These are phyloP conservation scores for Sporothrix humicola DNA, from an alignment of 2,329 filamentous ascomycete species.

Conservation along the genomic window DNA sequence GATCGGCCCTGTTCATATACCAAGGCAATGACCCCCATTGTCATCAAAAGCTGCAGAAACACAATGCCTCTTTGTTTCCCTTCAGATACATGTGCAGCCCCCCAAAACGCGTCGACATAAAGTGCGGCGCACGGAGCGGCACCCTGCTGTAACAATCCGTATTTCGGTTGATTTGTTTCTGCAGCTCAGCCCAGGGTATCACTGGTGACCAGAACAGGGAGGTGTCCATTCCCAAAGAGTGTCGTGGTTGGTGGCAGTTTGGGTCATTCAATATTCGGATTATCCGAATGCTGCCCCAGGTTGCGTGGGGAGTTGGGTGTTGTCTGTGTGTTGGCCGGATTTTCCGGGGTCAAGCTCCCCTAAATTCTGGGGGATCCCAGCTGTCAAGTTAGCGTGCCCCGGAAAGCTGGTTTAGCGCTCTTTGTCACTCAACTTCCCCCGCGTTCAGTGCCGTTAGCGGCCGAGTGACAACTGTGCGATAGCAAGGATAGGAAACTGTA, in stretches of 20 bases:
- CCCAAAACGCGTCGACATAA: not conserved
- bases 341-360: not conserved
- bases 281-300: constrained; percentile 5
- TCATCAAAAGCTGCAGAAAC: not conserved
- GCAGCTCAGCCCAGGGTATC: not conserved
- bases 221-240: not conserved
- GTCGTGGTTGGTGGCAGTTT: not conserved
- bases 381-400: not conserved
- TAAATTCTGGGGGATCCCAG: not conserved
- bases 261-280: not conserved
- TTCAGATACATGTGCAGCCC: not conserved
- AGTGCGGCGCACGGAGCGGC: not conserved
- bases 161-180: not conserved
- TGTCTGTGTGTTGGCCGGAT: not conserved
- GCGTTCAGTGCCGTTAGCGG: not conserved
- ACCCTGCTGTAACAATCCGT: not conserved
- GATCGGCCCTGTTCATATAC: constrained; percentile 6
- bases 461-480: not conserved
- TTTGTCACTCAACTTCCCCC: not conserved
- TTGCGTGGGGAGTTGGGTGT: not conserved
- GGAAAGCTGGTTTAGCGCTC: not conserved
- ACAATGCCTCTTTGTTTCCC: not conserved
- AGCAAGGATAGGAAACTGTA: not conserved
- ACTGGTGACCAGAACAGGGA: not conserved
- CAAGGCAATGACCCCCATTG: not conserved